Base-by-base conservation (phyloP, 768 basidiomycete species). In the Suillus tomentosus region DNA sequence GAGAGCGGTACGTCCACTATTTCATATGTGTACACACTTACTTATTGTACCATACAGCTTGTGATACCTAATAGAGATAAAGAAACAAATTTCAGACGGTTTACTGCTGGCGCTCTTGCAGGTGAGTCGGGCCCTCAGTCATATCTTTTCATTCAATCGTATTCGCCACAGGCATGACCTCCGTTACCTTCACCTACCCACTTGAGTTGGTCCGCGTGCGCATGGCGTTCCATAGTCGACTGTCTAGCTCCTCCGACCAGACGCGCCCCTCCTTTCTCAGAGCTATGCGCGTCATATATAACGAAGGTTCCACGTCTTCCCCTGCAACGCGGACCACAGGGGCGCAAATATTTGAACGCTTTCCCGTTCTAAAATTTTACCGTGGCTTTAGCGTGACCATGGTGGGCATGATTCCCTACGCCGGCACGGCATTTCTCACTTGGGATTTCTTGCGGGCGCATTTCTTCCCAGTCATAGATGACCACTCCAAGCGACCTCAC, bases 381-480 rank as follows among this genome's bases (percentile, higher is more conserved):
- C 92, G 97, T 24, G 96, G 97, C n/a, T 98, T 99, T 78, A 88
- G 89, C 8, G 94, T 97, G 36, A 95, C 95, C 24, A 77, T 99
- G 45, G 76, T 86, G 14, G 96, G 97, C 53, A 99, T 98, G 84
- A 81, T 99, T 39, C 96, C 96, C 6, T 98, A 99, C 70, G 94
- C 95, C 3, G 96, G 96, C 22, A 92, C 94, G 3, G 94, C 93
- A 14, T 99, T 99, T 81, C 84, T 98, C 54, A 88, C 90, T 39
- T 99, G 94, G 90, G 96, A 92, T 48, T 89, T 82, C 73, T 81
- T 91, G 50, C 84, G 88, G 58, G 82, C 89, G 14, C 79, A 78
- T 40, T 79, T 91, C 63, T 79, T 88, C 37, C 85, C 86, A 43
- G 77, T 79, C 45, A 70, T 70, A 24, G 74, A 79, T 24, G 77